phyloP scores from a whole-genome alignment of 179 eudicot species.

The Gypsophila paniculata region DNA sequence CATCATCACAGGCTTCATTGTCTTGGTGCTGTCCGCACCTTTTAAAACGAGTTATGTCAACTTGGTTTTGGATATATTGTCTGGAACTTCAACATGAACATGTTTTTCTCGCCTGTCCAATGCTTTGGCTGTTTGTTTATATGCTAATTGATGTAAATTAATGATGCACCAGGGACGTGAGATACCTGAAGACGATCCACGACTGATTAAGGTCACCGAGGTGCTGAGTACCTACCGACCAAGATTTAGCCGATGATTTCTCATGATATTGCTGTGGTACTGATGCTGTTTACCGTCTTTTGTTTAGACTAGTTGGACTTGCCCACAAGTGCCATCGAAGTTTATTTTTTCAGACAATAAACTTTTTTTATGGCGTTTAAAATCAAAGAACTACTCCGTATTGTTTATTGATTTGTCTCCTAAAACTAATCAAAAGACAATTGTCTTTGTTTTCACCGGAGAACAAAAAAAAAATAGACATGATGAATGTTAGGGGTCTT shows the following conservation, averaged over 20 bases:
- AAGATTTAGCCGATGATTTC: slow-evolving; percentile 2
- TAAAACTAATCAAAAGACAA: too few species aligned
- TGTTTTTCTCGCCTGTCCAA: neutral
- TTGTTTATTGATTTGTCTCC: too few species aligned
- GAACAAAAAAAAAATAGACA: too few species aligned
- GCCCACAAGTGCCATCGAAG: too few species aligned
- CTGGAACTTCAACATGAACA: neutral
- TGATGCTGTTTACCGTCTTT: neutral
- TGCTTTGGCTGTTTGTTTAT: neutral
- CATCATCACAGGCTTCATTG: too few species aligned
- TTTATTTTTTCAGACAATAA: too few species aligned
- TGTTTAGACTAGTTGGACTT: neutral
- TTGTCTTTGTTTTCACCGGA: too few species aligned
- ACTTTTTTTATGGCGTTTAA: too few species aligned
- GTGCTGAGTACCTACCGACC: slow-evolving; percentile 4
- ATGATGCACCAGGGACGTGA: slow-evolving; percentile 27
- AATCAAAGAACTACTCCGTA: too few species aligned
- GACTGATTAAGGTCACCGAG: slow-evolving; percentile 24
- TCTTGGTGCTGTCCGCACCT: too few species aligned
- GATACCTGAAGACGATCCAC: slow-evolving; percentile 33
- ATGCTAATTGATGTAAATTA: neutral
- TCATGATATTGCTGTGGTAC: neutral
- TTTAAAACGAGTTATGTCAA: neutral
- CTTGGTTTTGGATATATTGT: neutral
- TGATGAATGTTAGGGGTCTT: too few species aligned